Evolutionary conservation across 1,284 basidiomycete species (phyloP), one percentile per base, ranked within the genome.

Genomic region (Boletus semigastroideus): DNA sequence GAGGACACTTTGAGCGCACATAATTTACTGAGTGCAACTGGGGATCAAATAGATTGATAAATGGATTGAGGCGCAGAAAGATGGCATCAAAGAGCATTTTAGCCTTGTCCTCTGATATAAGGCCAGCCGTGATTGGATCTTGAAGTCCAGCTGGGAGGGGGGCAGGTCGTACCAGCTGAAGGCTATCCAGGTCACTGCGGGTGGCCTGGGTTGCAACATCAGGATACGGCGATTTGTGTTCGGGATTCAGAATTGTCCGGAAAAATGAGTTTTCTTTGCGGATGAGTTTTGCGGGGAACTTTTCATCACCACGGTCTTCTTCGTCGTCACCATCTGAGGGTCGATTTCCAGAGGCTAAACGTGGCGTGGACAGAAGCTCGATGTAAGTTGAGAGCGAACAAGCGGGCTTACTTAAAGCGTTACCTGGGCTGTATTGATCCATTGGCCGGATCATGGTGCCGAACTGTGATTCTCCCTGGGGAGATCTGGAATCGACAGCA

Each of bases 21-120:
- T 91, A 91, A 36, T 74, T 59, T 46, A 84, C 78, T 0, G 88
- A 83, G 67, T 92, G 90, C 33, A 92, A 72, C 33, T 82, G 74
- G 31, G 87, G 86, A 70, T 92, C 90, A 63, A 92, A 90, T 31
- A 92, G 75, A 66, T 90, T 90, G 72, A 92, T 82, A 69, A 91
- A 92, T 13, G 87, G 86, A 65, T 92, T 92, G 47, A 92, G 78
- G 49, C 87, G 85, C 51, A 89, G 67, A 70, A 87, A 90, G 64
- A 92, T 78, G 59, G 80, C 71, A 64, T 91, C 89, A 58, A 90
- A 90, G 37, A 90, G 74, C 44, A 81, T 75, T 60, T 78, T 77
- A 37, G 86, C 87, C 49, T 85, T 80, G 42, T 77, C 75, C 59
- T 88, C 86, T 52, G 77, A 76, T 59, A 92, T 75, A 56, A 90